These are phyloP conservation scores for Pleurotus tuber-regium DNA, from an alignment of 768 basidiomycete species.

Conservation along the genomic window DNA sequence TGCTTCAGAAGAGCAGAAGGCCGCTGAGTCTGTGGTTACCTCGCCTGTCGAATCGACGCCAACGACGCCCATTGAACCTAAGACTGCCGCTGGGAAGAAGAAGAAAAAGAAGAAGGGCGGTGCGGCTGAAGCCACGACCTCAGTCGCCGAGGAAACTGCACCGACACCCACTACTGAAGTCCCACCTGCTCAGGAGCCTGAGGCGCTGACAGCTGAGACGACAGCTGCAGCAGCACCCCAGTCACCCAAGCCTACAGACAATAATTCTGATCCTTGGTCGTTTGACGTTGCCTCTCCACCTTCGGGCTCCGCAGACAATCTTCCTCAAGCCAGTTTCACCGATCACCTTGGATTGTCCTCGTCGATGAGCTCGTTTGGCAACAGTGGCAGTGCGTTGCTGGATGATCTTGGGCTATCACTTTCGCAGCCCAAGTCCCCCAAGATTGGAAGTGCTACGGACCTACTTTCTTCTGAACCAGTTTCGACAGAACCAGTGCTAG, in stretches of 20 bases:
- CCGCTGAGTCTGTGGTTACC: not conserved
- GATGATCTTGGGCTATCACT: not conserved
- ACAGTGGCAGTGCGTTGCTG: not conserved
- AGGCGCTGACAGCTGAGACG: not conserved
- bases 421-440: not conserved
- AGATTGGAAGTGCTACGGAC: not conserved
- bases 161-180: not conserved
- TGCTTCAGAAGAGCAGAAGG: not conserved
- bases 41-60: not conserved
- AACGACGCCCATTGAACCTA: not conserved
- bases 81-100: not conserved
- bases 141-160: not conserved
- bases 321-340: not conserved
- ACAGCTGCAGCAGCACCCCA: not conserved
- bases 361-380: not conserved
- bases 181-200: not conserved
- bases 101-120: constrained; percentile 1
- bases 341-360: constrained; percentile 8
- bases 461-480: not conserved
- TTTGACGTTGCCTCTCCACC: constrained; percentile 4
- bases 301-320: constrained; percentile 5
- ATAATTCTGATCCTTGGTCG: not conserved
- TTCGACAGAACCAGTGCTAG: not conserved
- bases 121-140: not conserved
- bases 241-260: not conserved